Evolutionary conservation across 2,329 filamentous ascomycete genomes (phyloP), one percentile per base, ranked within the genome.

Genomic region (Tolypocladium guangdongense): DNA sequence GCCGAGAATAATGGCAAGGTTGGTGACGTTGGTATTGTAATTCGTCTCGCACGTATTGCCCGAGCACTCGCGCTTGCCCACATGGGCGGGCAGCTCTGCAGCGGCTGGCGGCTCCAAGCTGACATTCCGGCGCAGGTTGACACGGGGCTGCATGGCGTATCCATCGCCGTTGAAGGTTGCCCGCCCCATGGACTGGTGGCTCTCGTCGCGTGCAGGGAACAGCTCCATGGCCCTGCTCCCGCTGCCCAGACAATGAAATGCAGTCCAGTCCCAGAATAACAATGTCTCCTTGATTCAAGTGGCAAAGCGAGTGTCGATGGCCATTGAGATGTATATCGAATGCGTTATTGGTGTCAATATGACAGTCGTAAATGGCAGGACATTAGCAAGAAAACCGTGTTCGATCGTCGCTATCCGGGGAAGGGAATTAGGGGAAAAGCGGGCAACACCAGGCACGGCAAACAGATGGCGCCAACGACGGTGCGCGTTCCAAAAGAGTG

Each of bases 1-100:
- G 63, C 84, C 84, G 4, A 91, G 71, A 41, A 80, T 77, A 58
- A 93, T 86, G 7, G 85, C 80, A 45, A 90, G 60, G 4, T 80
- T 83, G 50, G 80, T 78, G n/a, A 77, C 74, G 43, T 71, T 75
- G 41, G 71, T 69, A 54, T 75, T 76, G 36, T 75, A 71, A 0
- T 82, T 77, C 64, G 84, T 87, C 60, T 86, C 80, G 63, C 83
- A 86, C 4, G 73, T 69, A 54, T 76, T 71, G 27, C 59, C 33
- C 18, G 41, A 38, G 54, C 57, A 57, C 5, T 50, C 45, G 35
- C 55, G 46, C 32, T 41, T 46, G 46, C n/a, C 52, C 10, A 51
- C 35, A 7, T 38, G 24, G 37, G 18, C 43, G 18, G 20, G 27
- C 20, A 30, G n/a, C 4, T 27, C 46, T 33, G 20, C 30, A 24